Percentiles rank a stretch among this genome's conserved stretches.
phyloP scores from a whole-genome alignment of 2,329 filamentous ascomycete species.

The Grosmannia clavigera region DNA sequence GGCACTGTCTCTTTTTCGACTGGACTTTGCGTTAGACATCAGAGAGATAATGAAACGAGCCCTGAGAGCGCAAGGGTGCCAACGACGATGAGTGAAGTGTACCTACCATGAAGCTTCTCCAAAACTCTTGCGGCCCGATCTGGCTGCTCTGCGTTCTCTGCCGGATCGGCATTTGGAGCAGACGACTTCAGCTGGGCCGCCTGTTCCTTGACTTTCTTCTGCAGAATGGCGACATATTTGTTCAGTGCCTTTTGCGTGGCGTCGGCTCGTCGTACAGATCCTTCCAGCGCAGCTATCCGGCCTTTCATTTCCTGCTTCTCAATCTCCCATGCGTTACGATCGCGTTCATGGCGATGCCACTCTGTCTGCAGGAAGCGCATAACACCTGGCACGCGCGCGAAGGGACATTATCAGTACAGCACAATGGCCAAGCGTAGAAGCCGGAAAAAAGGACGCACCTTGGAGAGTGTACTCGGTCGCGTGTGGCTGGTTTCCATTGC shows the following conservation, averaged over 20 bases:
- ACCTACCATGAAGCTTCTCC: constrained; percentile 7
- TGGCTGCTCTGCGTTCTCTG: constrained; percentile 32
- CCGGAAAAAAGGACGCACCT: constrained; percentile 20
- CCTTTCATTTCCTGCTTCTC: constrained; percentile 98
- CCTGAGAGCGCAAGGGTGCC: not conserved
- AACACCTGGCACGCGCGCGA: constrained; percentile 47
- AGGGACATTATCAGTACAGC: not conserved
- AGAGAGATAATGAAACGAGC: not conserved
- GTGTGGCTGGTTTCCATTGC: constrained; percentile 38
- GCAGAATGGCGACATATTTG: constrained; percentile 81
- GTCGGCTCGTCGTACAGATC: constrained; percentile 75
- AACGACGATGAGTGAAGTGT: not conserved
- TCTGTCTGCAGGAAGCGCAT: constrained; percentile 99
- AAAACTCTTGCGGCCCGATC: constrained; percentile 24
- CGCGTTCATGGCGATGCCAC: constrained; percentile 97
- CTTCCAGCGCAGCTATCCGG: constrained; percentile 87
- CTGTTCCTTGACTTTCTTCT: constrained; percentile 78
- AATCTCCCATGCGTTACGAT: constrained; percentile 97
- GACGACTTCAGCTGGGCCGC: constrained; percentile 52
- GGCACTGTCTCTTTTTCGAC: constrained; percentile 28
- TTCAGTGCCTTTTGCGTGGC: constrained; percentile 79
- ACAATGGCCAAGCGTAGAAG: not conserved
- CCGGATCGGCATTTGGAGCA: constrained; percentile 26
- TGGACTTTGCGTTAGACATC: constrained; percentile 12
- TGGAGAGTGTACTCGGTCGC: constrained; percentile 52